Conservation (phyloP, 805 yeast species). For the Metschnikowia peoriensis region DNA sequence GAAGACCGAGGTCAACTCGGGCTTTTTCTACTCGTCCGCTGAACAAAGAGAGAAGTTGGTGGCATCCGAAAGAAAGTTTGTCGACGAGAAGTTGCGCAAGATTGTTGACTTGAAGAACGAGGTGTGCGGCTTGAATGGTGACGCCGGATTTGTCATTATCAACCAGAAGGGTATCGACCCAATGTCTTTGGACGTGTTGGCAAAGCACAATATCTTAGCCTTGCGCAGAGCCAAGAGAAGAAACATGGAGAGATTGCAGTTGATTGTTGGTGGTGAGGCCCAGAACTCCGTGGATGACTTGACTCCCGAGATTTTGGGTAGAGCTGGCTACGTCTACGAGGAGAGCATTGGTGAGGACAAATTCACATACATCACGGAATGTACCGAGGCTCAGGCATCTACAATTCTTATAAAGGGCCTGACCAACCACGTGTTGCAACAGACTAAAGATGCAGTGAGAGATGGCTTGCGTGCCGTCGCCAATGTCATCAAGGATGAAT, state of each 20-base stretch:
- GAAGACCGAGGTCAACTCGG: conserved; percentile 95
- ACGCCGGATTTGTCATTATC: conserved; percentile 85
- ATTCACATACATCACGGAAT: conserved; percentile 92
- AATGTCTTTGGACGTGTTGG: conserved; percentile 91
- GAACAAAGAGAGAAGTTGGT: conserved; percentile 96
- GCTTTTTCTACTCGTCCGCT: conserved; percentile 90
- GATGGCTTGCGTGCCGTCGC: conserved; percentile 96
- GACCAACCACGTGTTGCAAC: conserved; percentile 81
- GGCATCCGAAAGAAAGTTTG: conserved; percentile 88
- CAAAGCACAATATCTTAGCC: conserved; percentile 89
- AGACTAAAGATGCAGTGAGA: conserved; percentile 94
- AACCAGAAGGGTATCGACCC: conserved; percentile 99
- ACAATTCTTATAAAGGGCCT: conserved; percentile 93
- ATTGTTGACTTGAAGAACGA: conserved; percentile 90
- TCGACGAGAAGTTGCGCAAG: conserved; percentile 87
- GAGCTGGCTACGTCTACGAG: conserved; percentile 87
- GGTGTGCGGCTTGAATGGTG: conserved; percentile 75
- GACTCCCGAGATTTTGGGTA: conserved; percentile 75
- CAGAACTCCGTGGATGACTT: conserved; percentile 96
- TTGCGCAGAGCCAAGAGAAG: conserved; percentile 97
- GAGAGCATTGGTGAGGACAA: conserved; percentile 96
- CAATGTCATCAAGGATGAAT: conserved; percentile 80
- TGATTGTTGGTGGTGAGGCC: conserved; percentile 96
- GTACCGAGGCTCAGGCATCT: conserved; percentile 84
- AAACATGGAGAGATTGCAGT: conserved; percentile 97